Evolutionary conservation across 2,329 filamentous ascomycete genomes (phyloP).

Genomic region (Ophiostoma pallidulum): DNA sequence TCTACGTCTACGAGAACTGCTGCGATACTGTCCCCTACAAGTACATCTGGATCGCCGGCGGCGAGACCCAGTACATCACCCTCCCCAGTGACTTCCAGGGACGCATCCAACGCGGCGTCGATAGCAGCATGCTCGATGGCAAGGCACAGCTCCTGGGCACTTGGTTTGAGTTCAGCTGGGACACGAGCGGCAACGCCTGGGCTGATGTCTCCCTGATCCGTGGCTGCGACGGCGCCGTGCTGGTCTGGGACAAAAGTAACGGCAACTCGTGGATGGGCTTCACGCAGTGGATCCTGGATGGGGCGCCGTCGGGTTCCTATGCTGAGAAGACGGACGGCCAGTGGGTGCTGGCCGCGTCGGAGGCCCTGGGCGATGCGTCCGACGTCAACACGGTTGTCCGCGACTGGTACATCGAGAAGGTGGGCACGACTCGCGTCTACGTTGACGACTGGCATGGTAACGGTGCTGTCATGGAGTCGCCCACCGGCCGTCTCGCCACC

Average conservation of each 20-base stretch:
- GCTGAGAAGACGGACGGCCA: slow-evolving; percentile 9
- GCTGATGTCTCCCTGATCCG: slow-evolving; percentile 12
- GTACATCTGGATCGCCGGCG: slow-evolving; percentile 11
- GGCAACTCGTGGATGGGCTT: slow-evolving; percentile 10
- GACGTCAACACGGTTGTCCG: slow-evolving; percentile 7
- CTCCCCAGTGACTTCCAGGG: slow-evolving; percentile 6
- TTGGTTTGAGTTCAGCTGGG: slow-evolving; percentile 12
- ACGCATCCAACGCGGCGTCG: slow-evolving; percentile 11
- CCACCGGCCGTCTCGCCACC: slow-evolving; percentile 5
- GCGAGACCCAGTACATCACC: slow-evolving; percentile 9
- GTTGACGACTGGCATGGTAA: slow-evolving; percentile 11
- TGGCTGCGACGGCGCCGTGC: slow-evolving; percentile 9
- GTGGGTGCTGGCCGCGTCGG: slow-evolving; percentile 8
- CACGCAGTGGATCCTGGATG: slow-evolving; percentile 9
- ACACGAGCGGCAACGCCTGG: slow-evolving; percentile 4
- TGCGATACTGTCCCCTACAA: slow-evolving; percentile 9
- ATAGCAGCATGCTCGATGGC: slow-evolving; percentile 8
- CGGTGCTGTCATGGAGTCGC: slow-evolving; percentile 5
- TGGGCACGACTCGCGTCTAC: slow-evolving; percentile 5
- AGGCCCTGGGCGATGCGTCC: slow-evolving; percentile 2
- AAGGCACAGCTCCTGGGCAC: neutral
- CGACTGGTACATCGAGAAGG: slow-evolving; percentile 9
- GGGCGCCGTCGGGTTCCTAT: slow-evolving; percentile 9
- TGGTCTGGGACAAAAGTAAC: slow-evolving; percentile 11
- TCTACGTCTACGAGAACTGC: slow-evolving; percentile 10